Conservation (phyloP, 1,284 basidiomycete species). For the Cronartium quercuum region DNA sequence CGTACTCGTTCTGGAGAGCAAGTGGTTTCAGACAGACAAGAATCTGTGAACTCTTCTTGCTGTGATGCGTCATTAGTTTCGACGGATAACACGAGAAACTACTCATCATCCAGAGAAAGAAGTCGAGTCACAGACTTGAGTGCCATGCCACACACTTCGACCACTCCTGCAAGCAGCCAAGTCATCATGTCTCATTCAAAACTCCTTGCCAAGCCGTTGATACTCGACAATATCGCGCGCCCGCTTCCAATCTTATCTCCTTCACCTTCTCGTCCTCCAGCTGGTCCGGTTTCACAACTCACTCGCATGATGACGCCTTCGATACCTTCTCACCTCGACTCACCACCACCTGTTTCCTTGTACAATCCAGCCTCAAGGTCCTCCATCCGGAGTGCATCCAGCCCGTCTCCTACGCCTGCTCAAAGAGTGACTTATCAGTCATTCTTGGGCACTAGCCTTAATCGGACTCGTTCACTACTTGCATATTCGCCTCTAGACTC, state of each 20-base stretch:
- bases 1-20: slow-evolving; percentile 30
- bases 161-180: not conserved
- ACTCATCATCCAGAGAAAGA: not conserved
- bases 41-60: not conserved
- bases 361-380: not conserved
- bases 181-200: not conserved
- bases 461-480: not conserved
- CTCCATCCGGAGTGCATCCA: slow-evolving; percentile 19
- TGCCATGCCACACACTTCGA: not conserved
- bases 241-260: slow-evolving; percentile 13
- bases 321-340: slow-evolving; percentile 15
- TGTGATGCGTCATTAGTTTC: not conserved
- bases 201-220: not conserved
- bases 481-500: not conserved
- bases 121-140: not conserved
- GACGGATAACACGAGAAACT: not conserved
- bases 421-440: not conserved
- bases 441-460: not conserved
- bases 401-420: slow-evolving; percentile 23
- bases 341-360: slow-evolving; percentile 1
- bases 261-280: slow-evolving; percentile 9
- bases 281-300: slow-evolving; percentile 31
- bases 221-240: not conserved
- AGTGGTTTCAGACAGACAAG: not conserved
- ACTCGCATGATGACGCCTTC: slow-evolving; percentile 37